Evolutionary conservation across 1,284 basidiomycete genomes (phyloP), one percentile per base, ranked within the genome.

Genomic region (Mixia osmundae): DNA sequence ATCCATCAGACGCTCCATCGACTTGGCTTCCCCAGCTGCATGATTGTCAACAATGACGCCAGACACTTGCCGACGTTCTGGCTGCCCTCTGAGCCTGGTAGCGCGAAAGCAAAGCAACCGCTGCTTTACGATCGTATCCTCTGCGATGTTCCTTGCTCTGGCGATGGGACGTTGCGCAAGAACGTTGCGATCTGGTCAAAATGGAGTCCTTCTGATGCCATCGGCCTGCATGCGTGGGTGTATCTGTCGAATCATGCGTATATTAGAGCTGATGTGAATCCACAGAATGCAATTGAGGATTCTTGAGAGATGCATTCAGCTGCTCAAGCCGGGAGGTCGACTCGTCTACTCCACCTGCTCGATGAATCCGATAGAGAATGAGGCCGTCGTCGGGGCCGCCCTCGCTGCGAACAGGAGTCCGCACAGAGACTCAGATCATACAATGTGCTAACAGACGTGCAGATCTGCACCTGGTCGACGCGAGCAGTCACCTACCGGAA

Each of bases 301-400:
- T 46, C 66, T 97, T 14, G 65, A 76, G 45, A 74, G 89, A 12
- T 87, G 76, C 4, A 87, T 99, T 73, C 71, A 72, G 42, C 67
- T 94, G 59, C 68, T 99, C 30, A 73, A 76, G 46, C 68, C 69
- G 3, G 72, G 75, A 15, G 89, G 89, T 9, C 71, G 80, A 25
- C 74, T 97, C 40, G 87, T 95, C 19, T 97, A 97, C 58, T 97
- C 89, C 3, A 99, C 89, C 0, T 97, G 91, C 55, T 95, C 87
- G 1, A 64, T 97, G 49, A 97, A 97, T 57, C 91, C 89, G 1
- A 67, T 87, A 21, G 91, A 97, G 59, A 95, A 99, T 55, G 91
- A 99, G 58, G 82, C 91, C 6, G 89, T 97, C 41, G 65, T 97
- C 22, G 76, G 80, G 2, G 75, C 77, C 23, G 85, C 77, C 0